Base-by-base conservation (phyloP, 1,284 basidiomycete genomes). In the Puccinia brachypodii region DNA sequence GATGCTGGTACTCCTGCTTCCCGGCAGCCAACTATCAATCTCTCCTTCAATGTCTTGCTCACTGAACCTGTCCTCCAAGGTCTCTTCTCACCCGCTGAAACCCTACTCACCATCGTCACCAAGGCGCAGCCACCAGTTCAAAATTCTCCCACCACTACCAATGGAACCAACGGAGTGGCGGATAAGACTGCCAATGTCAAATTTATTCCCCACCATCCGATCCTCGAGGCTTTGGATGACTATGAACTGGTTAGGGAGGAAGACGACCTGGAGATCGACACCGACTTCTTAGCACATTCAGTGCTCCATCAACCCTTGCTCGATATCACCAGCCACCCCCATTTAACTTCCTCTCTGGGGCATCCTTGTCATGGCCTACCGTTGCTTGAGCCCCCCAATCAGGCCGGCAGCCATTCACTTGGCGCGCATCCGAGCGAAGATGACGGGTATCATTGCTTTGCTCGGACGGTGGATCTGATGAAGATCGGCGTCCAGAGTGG, bases 401-500 rank as follows among this genome's bases (percentile, higher is more conserved):
- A 25, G 19, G 76, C 83, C 53, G 83, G 84, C 76, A 83, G 83
- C 31, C 56, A 82, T 31, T 50, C 73, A 1, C 64, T 44, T 44
- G 13, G n/a, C 64, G 76, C 1, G 83, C 19, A 76, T 60, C 22
- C 40, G 22, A 76, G 42, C 33, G 42, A 44, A 28, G 36, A 62
- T 19, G 36, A 60, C n/a, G 47, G 58, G 33, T 77, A 36, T 44
- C 42, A 66, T 33, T 56, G 76, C 0, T 92, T 90, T 84, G 83
- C 92, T 36, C 88, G 89, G 31, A 90, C 91, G 2, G 85, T 88
- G 25, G 92, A 93, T 76, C 88, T 98, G 22, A 91, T 91, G 14
- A 89, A 89, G 71, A 87, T 94, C 38, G 95, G 94, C 0, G 87
- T 93, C 3, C 90, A 96, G 83, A 91, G 91, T 84, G 93, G 93